Conservation (phyloP, 1,139 yeast species). For the Scheffersomyces illinoinensis region DNA sequence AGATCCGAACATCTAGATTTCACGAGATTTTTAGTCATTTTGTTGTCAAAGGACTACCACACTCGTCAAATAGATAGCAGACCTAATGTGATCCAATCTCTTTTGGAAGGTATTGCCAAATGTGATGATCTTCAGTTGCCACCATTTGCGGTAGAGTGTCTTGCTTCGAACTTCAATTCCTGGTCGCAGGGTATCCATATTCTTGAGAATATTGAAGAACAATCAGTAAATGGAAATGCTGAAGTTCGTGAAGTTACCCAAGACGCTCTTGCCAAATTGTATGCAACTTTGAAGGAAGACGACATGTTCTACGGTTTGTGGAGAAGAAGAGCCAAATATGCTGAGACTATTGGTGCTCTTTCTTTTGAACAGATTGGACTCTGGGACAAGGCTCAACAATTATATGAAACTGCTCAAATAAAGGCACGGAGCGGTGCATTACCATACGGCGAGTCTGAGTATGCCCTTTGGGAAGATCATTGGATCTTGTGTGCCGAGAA, state of each 20-base stretch:
- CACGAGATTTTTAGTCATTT: constrained; percentile 71
- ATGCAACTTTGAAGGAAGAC: constrained; percentile 86
- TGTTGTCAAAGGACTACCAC: constrained; percentile 89
- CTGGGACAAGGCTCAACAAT: constrained; percentile 92
- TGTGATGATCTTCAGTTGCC: constrained; percentile 82
- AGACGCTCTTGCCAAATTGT: constrained; percentile 89
- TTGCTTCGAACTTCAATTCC: constrained; percentile 84
- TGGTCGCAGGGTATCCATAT: constrained; percentile 90
- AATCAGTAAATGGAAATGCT: constrained; percentile 65
- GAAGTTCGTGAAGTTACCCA: constrained; percentile 83
- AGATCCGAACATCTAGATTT: constrained; percentile 82
- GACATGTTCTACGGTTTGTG: constrained; percentile 98
- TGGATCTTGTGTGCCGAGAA: constrained; percentile 98
- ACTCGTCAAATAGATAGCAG: constrained; percentile 82
- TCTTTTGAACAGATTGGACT: constrained; percentile 94
- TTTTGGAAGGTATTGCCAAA: constrained; percentile 77
- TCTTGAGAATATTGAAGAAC: constrained; percentile 72
- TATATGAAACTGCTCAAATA: constrained; percentile 96
- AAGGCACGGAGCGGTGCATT: constrained; percentile 94
- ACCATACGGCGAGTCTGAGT: constrained; percentile 95
- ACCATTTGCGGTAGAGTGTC: constrained; percentile 88
- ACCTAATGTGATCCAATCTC: constrained; percentile 84
- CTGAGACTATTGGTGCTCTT: constrained; percentile 88
- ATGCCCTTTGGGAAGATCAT: constrained; percentile 97
- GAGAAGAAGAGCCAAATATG: constrained; percentile 93